phyloP scores from a whole-genome alignment of 2,329 filamentous ascomycete genomes.

The Fusarium tupiense region DNA sequence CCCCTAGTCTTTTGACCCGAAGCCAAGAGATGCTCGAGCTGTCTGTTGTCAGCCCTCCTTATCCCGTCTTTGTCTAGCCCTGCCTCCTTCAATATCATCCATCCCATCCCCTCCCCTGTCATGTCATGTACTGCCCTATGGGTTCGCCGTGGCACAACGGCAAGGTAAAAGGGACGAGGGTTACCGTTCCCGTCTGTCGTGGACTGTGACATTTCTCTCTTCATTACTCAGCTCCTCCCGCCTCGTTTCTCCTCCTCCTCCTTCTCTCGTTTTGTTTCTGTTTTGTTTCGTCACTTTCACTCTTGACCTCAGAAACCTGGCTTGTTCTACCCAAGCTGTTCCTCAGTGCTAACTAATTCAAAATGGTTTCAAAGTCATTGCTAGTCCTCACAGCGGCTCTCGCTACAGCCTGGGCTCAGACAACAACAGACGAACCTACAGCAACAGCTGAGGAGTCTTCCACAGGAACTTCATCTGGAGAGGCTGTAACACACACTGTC shows the following conservation, averaged over 20 bases:
- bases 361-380: conserved; percentile 35
- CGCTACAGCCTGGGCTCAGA: conserved; percentile 29
- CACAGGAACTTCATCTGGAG: conserved; percentile 29
- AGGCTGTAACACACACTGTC: conserved; percentile 38
- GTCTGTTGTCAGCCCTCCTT: conserved; percentile 21
- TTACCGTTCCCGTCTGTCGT: background rate
- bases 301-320: conserved; percentile 1
- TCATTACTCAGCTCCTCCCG: conserved; percentile 35
- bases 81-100: background rate
- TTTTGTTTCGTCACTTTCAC: conserved; percentile 7
- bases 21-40: background rate
- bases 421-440: conserved; percentile 19
- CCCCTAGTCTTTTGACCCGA: background rate
- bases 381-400: conserved; percentile 26
- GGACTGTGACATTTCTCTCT: background rate
- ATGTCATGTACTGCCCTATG: conserved; percentile 1
- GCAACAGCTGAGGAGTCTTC: conserved; percentile 25
- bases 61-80: conserved; percentile 31
- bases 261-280: conserved; percentile 1
- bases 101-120: background rate
- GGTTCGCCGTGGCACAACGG: conserved; percentile 1
- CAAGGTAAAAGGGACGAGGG: conserved; percentile 23
- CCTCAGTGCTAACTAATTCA: conserved; percentile 7
- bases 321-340: conserved; percentile 21
- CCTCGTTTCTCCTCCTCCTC: conserved; percentile 10